Percentiles rank a stretch among this genome's conserved stretches.
phyloP scores from a whole-genome alignment of 2,329 filamentous ascomycete genomes.

The Fusarium begoniae region DNA sequence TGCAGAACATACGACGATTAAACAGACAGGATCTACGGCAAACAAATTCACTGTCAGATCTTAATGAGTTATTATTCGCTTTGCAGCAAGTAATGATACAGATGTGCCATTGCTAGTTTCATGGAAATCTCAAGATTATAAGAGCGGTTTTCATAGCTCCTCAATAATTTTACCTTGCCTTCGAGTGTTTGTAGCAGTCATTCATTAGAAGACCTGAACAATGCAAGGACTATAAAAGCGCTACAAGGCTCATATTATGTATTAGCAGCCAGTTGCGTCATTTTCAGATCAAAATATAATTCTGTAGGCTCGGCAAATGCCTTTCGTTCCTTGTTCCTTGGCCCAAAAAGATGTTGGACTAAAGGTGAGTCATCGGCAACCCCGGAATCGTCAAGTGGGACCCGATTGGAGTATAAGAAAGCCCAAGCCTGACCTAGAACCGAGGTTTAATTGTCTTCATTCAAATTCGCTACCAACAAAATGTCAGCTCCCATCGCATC shows the following conservation, averaged over 20 bases:
- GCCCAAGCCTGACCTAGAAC: not conserved
- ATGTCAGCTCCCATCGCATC: not conserved
- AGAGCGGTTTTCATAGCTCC: not conserved
- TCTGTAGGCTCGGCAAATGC: not conserved
- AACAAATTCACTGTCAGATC: not conserved
- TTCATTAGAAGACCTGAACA: not conserved
- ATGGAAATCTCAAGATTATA: not conserved
- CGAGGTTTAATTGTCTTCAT: not conserved
- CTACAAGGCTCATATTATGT: fast-evolving
- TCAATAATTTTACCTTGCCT: too few species aligned
- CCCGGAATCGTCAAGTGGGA: not conserved
- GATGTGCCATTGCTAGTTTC: fast-evolving
- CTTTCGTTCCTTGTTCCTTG: not conserved
- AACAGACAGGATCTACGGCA: not conserved
- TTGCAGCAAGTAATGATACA: too few species aligned
- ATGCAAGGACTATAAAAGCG: too few species aligned
- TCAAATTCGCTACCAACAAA: not conserved
- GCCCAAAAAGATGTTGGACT: too few species aligned
- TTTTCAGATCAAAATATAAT: fast-evolving
- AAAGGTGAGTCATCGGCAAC: not conserved
- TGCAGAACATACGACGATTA: too few species aligned
- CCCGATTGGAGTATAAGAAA: not conserved
- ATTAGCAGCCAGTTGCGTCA: fast-evolving
- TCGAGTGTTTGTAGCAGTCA: too few species aligned
- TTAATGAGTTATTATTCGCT: not conserved